Conservation (phyloP, 108 stramenopile species). For the Bacterosira constricta region DNA sequence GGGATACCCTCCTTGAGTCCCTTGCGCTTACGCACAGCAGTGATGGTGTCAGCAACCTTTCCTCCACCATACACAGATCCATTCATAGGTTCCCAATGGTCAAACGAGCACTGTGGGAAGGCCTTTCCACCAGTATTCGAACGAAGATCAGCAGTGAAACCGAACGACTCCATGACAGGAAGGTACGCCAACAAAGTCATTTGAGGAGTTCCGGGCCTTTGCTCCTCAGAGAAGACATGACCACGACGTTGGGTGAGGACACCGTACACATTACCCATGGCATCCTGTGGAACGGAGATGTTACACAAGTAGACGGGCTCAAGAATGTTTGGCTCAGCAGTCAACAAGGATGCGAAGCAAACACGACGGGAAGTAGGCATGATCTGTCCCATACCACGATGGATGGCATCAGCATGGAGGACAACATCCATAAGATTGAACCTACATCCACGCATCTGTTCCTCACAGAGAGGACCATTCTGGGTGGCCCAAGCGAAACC, state of each 20-base stretch:
- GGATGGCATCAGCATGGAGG: constrained; percentile 99
- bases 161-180: constrained; percentile 99
- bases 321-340: constrained; percentile 91
- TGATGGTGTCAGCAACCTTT: constrained; percentile 90
- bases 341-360: constrained; percentile 94
- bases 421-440: constrained; percentile 99
- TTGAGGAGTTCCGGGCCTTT: constrained; percentile 96
- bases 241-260: constrained; percentile 99
- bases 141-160: constrained; percentile 98
- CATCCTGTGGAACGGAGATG: constrained; percentile 98
- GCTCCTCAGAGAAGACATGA: constrained; percentile 98
- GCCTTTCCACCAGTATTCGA: constrained; percentile 99
- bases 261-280: constrained; percentile 99
- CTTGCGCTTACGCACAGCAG: constrained; percentile 96
- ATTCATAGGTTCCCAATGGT: constrained; percentile 98
- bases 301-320: constrained; percentile 99
- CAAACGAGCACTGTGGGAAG: constrained; percentile 99
- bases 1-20: constrained; percentile 95
- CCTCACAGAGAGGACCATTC: constrained; percentile 97
- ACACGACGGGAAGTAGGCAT: constrained; percentile 99
- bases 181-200: constrained; percentile 98
- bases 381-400: constrained; percentile 99
- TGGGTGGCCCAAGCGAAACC: constrained; percentile 99
- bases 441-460: constrained; percentile 96
- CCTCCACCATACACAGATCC: constrained; percentile 90